Evolutionary conservation across 164 flowering plant species (phyloP).

Genomic region (Umbilicus rupestris): DNA sequence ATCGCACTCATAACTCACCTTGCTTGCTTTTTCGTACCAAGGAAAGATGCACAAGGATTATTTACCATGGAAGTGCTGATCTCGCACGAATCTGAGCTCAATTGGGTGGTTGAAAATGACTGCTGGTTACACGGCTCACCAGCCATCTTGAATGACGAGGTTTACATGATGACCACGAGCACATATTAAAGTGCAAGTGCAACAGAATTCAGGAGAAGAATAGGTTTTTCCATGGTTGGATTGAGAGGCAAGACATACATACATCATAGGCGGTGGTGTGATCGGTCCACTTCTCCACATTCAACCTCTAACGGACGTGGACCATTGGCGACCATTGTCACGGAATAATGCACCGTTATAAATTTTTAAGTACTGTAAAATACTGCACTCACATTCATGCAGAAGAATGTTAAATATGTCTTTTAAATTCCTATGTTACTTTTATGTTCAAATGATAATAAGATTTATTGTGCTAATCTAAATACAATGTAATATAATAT

Average conservation of each 20-base stretch:
- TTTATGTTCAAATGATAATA: no score
- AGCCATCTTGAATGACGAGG: conserved; percentile 61
- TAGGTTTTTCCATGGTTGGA: conserved; percentile 73
- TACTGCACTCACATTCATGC: background rate
- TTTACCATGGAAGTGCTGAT: conserved; percentile 60
- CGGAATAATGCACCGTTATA: conserved; percentile 70
- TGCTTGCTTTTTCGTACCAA: conserved; percentile 64
- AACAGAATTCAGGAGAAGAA: conserved; percentile 58
- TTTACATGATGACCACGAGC: conserved; percentile 71
- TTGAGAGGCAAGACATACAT: conserved; percentile 63
- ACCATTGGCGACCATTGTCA: conserved; percentile 64
- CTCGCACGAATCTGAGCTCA: conserved; percentile 24
- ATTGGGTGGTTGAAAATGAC: conserved; percentile 66
- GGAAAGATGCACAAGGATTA: conserved; percentile 74
- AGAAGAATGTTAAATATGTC: no score
- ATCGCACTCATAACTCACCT: conserved; percentile 63
- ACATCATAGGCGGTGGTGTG: conserved; percentile 87
- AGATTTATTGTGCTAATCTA: no score
- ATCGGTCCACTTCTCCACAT: conserved; percentile 72
- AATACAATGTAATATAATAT: no score
- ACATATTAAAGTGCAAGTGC: conserved; percentile 57
- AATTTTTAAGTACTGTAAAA: conserved; percentile 35
- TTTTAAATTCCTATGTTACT: no score
- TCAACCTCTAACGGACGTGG: conserved; percentile 61
- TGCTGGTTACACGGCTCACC: conserved; percentile 89